Base-by-base conservation (phyloP, 305 asterid genomes). In the Solanum hybrid region DNA sequence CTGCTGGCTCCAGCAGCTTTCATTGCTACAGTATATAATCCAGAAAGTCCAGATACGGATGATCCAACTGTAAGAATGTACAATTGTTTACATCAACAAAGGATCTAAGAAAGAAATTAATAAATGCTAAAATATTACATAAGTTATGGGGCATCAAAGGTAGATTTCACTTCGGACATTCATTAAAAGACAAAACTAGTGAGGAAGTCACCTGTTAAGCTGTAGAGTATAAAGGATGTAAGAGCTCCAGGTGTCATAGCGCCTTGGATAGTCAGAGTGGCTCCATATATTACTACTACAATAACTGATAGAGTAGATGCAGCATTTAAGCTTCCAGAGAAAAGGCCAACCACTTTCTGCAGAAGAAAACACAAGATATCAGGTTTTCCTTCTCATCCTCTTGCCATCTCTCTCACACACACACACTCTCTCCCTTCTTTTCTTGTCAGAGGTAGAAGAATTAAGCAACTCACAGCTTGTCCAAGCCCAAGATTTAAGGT, bases 1-100 rank as follows among this genome's bases (percentile, higher is more conserved):
- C 99, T 94, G 92, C 99, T 97, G 32, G 99, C 98, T 92, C 99
- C 99, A 87, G 98, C 99, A 84, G 99, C 99, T 95, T 96, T 97
- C 99, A 97, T 97, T 87, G 95, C 93, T 31, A 89, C 92, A 37
- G 99, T 95, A 89, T 97, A 96, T 81, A 95, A 91, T 76, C 97
- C 93, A 8, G 97, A 96, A 70, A 97, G 89, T 86, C 95, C 95
- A 45, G 99, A 96, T 91, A 96, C 89, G 11, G 98, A 94, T 1
- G 97, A 89, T 91, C 99, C 98, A 92, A 96, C 98, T 96, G 95
- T 93, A 93, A 89, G 87, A 57, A 29, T 51, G 38, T 84, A 15
- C 11, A 84, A 51, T 29, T 45, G 75, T 45, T 83, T 84, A 45
- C 20, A 24, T 45, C 29, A 31, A 84, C 39, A 82, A 82, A 27